Base-by-base conservation (phyloP, 352 stramenopile species). In the Phytophthora quininea region DNA sequence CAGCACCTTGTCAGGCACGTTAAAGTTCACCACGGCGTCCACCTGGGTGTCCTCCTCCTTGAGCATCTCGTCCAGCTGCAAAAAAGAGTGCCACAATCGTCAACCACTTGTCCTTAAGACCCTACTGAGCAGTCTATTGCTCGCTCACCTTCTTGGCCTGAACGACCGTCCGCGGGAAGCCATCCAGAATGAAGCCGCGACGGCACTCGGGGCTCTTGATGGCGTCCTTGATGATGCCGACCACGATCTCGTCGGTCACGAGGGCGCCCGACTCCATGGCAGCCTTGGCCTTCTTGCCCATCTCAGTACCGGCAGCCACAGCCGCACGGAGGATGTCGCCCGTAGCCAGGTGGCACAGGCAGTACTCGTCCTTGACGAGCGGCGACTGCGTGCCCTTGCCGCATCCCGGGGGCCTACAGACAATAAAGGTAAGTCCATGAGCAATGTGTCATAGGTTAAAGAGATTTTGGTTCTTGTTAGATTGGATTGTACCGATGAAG, bases 331-430 rank as follows among this genome's bases (percentile, higher is more conserved):
- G 87, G 91, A 99, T 99, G 75, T 99, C 98, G 59, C 98, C 98
- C 6, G 98, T 99, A 31, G 97, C 97, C 67, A 99, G 80, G 86
- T 99, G 97, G 77, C 92, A 98, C 66, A 98, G 80, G 68, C 98
- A 99, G 75, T 99, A 98, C 65, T 99, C 84, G 38, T 98, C 92
- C 82, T 99, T 98, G 54, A 99, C 94, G 59, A 98, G 91, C 31
- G 97, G 97, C 64, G 96, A 97, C 75, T 99, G 98, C 50, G 98
- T 99, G 72, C 98, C 98, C 84, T 99, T 99, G 70, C 98, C 98
- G 56, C 95, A 98, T 46, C 97, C 97, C 70, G 95, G 92, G 54
- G 93, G 92, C 53, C 93, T 92, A 90, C 47, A 6, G 32, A 55
- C 47, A 48, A 48, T 33, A 45, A 15, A 14, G 9, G 9, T 15